Evolutionary conservation across 352 stramenopile genomes (phyloP), one percentile per base, ranked within the genome.

Genomic region (Pythium aristosporum): DNA sequence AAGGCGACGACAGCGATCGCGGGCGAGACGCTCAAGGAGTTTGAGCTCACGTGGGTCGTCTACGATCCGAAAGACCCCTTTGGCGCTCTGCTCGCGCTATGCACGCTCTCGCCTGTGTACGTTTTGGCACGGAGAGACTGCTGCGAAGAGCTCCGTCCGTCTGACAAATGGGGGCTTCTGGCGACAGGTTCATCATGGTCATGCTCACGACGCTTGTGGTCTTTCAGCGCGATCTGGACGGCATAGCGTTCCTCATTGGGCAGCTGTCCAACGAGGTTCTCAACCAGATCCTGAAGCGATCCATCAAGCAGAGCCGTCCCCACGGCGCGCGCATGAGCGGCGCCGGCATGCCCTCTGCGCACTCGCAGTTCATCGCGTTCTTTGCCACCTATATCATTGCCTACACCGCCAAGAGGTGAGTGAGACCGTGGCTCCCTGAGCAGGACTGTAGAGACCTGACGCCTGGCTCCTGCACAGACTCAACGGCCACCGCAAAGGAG

Each of bases 41-140:
- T 93, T 59, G 80, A 92, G 75, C 80, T 87, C 70, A 92, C 85
- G 44, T 92, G 83, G 83, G 87, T 95, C 47, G 78, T 90, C 28
- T 95, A 95, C 65, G 82, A 95, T 57, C 76, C 79, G 8, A 67
- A 65, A 21, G 87, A 95, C 52, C 81, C 83, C 10, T 70, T 90
- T 18, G 87, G 87, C 20, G 69, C 68, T 20, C 25, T 89, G 36
- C 65, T 93, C 39, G 87, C 87, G 57, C 79, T 95, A 43, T 83
- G 82, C 54, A 92, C 85, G 44, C 72, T 95, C 47, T 87, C 81
- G 25, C 85, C 85, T 49, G 76, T 94, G 82, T 93, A 55, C 41
- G 75, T 72, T n/a, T 51, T 47, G 36, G 56, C 46, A 8, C 7
- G n/a, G 7, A 32, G 25, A n/a, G n/a, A 52, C 2, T 30, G 18